Conservation (phyloP, 2,329 filamentous ascomycete species). For the Ceratocystis destructans region DNA sequence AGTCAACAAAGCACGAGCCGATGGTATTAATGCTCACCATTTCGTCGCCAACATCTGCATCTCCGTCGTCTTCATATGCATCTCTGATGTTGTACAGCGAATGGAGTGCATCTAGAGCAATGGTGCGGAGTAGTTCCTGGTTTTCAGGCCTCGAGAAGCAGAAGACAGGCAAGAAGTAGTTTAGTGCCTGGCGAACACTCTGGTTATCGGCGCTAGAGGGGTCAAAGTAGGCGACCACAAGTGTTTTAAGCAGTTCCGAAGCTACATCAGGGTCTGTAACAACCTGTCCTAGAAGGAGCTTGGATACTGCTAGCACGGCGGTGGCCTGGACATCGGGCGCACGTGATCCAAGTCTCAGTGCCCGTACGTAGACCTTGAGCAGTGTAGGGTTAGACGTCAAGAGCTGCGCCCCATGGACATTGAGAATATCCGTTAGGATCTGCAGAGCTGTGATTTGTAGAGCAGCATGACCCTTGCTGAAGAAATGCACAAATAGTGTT, state of each 20-base stretch:
- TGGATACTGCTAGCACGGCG: constrained; percentile 68
- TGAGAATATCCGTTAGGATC: constrained; percentile 84
- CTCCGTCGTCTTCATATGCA: constrained; percentile 59
- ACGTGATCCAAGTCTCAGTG: constrained; percentile 57
- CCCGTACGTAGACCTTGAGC: constrained; percentile 73
- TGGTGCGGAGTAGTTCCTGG: constrained; percentile 62
- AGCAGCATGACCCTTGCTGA: constrained; percentile 77
- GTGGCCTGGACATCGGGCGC: constrained; percentile 64
- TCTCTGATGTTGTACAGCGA: constrained; percentile 60
- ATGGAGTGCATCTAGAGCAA: constrained; percentile 62
- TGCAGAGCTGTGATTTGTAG: constrained; percentile 83
- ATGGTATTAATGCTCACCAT: constrained; percentile 70
- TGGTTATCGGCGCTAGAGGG: constrained; percentile 69
- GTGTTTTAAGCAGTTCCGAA: constrained; percentile 65
- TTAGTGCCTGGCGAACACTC: constrained; percentile 69
- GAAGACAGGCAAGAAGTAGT: constrained; percentile 91
- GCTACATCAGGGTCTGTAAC: constrained; percentile 55
- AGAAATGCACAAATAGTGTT: constrained; percentile 88
- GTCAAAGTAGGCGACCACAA: constrained; percentile 81
- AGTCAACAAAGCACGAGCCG: constrained; percentile 74
- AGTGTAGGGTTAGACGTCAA: constrained; percentile 53
- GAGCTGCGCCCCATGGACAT: constrained; percentile 72
- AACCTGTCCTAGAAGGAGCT: constrained; percentile 68
- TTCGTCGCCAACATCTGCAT: constrained; percentile 58
- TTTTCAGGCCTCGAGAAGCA: constrained; percentile 75